Base-by-base conservation (phyloP, 1,284 basidiomycete species). In the Trametes hirsuta region DNA sequence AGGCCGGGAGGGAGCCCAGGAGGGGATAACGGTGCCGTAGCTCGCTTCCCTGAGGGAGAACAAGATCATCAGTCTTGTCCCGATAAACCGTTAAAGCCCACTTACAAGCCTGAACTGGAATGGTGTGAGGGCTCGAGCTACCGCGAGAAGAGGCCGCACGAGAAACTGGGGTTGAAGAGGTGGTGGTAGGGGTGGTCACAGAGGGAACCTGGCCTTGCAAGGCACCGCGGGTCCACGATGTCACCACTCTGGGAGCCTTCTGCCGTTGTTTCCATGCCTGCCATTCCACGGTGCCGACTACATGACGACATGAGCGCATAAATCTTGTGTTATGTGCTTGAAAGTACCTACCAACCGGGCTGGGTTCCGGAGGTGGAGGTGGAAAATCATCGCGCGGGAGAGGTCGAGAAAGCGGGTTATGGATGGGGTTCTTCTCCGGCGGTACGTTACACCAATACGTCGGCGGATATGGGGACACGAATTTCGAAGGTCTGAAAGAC, bases 361-460 rank as follows among this genome's bases (percentile, higher is more conserved):
- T 39, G 4, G 53, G 64, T 22, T 53, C 50, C 10, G 55, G 37
- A 9, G 53, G 61, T 9, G 61, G 64, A 0, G 61, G 59, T 8
- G 64, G 61, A 36, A 63, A 63, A 30, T 56, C 39, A 15, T n/a
- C 22, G 0, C 39, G 58, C 0, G 87, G 88, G 18, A 90, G 77
- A n/a, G 81, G 84, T 3, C 85, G 80, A 64, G 87, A 90, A 45
- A 90, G 73, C 0, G 76, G 70, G 40, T 80, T 80, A 63, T 80
- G 81, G 1, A 85, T 88, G 49, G 66, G 74, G 63, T 86, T 83
- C 12, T 39, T 50, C 69, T 85, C 84, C 0, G 67, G 48, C 0
- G 86, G 87, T 2, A 79, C 68, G 0, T 75, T 72, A 61, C 88
- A 90, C 71, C 80, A 84, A 44, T 74, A 67, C 0, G 85, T 81